Evolutionary conservation across 139 green algal genomes (phyloP).

Genomic region (Mesostigma viride): DNA sequence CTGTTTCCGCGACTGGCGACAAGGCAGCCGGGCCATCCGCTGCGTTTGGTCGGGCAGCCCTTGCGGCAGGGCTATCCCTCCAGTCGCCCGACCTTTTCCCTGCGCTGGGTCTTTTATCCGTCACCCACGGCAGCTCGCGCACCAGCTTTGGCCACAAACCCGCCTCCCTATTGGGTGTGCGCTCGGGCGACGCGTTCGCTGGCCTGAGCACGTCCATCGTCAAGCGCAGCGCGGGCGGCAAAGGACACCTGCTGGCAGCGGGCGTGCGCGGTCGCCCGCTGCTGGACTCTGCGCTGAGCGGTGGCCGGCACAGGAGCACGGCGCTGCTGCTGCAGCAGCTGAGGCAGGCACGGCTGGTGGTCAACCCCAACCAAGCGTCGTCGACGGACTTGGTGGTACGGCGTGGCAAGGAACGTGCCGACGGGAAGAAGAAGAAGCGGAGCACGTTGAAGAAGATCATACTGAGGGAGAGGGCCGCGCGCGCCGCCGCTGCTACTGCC

Average conservation of each 20-base stretch:
- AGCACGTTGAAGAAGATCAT: conserved; percentile 44
- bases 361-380: conserved; percentile 20
- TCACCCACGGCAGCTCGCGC: no score
- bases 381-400: conserved; percentile 1
- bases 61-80: no score
- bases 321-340: background rate
- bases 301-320: background rate
- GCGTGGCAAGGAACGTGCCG: conserved; percentile 23
- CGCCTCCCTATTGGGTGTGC: no score
- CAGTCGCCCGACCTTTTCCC: no score
- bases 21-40: no score
- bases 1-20: no score
- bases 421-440: conserved; percentile 35
- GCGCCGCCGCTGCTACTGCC: no score
- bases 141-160: no score
- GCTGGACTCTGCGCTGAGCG: background rate
- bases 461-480: conserved; percentile 18
- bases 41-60: no score
- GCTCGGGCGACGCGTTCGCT: no score
- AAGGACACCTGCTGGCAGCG: background rate
- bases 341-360: no score
- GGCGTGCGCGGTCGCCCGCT: background rate
- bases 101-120: no score
- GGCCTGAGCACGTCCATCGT: background rate
- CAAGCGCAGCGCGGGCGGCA: background rate